Evolutionary conservation across 768 basidiomycete genomes (phyloP).

Genomic region (Mycena alexandri): DNA sequence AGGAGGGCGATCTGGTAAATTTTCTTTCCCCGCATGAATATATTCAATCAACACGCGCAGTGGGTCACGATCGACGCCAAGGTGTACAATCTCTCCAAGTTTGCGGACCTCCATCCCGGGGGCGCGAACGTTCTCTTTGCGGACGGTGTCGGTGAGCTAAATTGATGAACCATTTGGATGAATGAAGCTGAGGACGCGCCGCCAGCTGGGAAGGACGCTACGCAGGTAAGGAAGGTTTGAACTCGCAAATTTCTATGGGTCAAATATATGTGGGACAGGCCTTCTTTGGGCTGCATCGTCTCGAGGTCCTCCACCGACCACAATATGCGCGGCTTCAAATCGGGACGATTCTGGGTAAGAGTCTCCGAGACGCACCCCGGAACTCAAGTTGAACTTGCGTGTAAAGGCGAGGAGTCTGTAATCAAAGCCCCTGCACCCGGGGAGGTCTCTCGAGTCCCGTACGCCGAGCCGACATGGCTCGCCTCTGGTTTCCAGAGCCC

Average conservation of each 20-base stretch:
- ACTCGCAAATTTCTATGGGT: not conserved
- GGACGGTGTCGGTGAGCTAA: slow-evolving; percentile 69
- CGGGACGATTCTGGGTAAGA: slow-evolving; percentile 63
- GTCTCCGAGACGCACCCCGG: not conserved
- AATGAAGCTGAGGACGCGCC: not conserved
- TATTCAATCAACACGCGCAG: slow-evolving; percentile 48
- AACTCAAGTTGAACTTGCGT: slow-evolving; percentile 27
- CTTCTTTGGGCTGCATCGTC: slow-evolving; percentile 89
- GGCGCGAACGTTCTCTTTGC: slow-evolving; percentile 82
- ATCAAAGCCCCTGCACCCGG: slow-evolving; percentile 70
- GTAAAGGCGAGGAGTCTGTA: slow-evolving; percentile 68
- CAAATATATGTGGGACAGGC: slow-evolving; percentile 10
- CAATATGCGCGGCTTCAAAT: slow-evolving; percentile 80
- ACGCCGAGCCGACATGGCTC: slow-evolving; percentile 90
- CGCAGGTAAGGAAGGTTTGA: slow-evolving; percentile 55
- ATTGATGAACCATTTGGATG: not conserved
- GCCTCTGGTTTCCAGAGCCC: slow-evolving; percentile 74
- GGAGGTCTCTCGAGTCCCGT: slow-evolving; percentile 81
- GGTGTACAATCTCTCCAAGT: slow-evolving; percentile 85
- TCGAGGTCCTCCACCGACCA: slow-evolving; percentile 81
- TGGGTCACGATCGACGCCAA: slow-evolving; percentile 88
- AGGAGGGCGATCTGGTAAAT: slow-evolving; percentile 81
- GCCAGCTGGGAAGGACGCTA: slow-evolving; percentile 79
- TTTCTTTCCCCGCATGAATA: slow-evolving; percentile 22
- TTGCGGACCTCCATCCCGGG: slow-evolving; percentile 88